These are phyloP conservation scores for Tuber brumale DNA, from an alignment of 495 filamentous ascomycete species.

Conservation along the genomic window DNA sequence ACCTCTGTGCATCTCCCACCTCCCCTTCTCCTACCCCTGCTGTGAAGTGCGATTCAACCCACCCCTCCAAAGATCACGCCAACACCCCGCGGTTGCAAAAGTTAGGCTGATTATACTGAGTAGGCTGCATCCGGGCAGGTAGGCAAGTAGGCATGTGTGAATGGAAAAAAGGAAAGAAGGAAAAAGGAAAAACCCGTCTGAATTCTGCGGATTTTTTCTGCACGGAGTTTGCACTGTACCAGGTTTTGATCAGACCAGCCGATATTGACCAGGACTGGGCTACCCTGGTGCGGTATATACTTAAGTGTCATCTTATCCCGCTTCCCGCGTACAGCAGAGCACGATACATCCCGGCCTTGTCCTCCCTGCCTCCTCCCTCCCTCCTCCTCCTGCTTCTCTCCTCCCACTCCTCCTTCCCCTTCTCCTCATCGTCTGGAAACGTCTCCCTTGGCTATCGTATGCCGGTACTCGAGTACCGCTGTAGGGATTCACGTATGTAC, in stretches of 20 bases:
- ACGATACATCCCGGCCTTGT: neutral
- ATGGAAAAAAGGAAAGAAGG: neutral
- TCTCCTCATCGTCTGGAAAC: neutral
- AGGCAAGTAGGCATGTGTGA: neutral
- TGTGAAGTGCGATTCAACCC: neutral
- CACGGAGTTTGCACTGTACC: neutral
- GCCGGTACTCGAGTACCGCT: neutral
- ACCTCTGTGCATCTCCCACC: neutral
- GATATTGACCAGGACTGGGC: neutral
- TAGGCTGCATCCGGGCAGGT: neutral
- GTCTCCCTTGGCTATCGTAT: neutral
- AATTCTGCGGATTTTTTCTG: neutral
- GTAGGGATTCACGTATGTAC: no score
- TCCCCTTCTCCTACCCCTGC: neutral
- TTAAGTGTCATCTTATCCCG: constrained; percentile 1
- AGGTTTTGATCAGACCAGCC: neutral
- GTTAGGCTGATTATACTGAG: neutral
- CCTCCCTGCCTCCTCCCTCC: neutral
- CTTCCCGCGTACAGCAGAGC: neutral
- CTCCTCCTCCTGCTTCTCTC: neutral
- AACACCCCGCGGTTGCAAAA: neutral
- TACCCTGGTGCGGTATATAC: constrained; percentile 5
- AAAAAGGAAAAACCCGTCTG: neutral
- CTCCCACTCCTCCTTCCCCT: neutral
- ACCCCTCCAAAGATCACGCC: neutral